Evolutionary conservation across 2,329 filamentous ascomycete species (phyloP).

Genomic region (Fusarium sulawesiense): DNA sequence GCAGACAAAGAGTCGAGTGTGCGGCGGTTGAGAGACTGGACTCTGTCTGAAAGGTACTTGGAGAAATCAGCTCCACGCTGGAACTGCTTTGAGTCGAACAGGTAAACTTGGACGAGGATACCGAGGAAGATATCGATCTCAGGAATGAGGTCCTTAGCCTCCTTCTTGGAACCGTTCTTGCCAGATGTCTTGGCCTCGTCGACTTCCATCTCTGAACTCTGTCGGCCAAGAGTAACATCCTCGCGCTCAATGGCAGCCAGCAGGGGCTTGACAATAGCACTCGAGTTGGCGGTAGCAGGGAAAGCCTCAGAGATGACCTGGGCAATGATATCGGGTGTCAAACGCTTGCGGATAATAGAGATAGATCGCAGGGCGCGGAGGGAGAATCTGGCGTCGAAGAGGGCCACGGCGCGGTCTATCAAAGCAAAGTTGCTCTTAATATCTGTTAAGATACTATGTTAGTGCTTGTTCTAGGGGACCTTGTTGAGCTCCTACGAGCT

Average conservation of each 20-base stretch:
- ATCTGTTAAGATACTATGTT: constrained; percentile 65
- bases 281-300: constrained; percentile 69
- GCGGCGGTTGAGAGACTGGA: constrained; percentile 90
- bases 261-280: constrained; percentile 74
- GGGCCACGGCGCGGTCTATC: constrained; percentile 88
- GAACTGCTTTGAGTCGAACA: constrained; percentile 86
- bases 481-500: background rate
- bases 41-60: constrained; percentile 81
- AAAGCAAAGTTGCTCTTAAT: constrained; percentile 95
- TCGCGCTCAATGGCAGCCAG: constrained; percentile 76
- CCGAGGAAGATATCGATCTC: constrained; percentile 91
- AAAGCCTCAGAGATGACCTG: constrained; percentile 87
- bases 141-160: constrained; percentile 80
- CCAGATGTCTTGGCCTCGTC: constrained; percentile 67
- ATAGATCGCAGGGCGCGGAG: constrained; percentile 94
- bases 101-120: constrained; percentile 86
- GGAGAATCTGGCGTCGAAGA: constrained; percentile 96
- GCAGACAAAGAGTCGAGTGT: constrained; percentile 94
- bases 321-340: constrained; percentile 83
- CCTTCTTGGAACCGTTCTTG: constrained; percentile 71
- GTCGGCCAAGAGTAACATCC: constrained; percentile 70
- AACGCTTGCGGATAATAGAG: constrained; percentile 92
- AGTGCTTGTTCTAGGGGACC: constrained; percentile 28
- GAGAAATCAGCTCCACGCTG: constrained; percentile 88
- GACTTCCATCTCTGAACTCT: constrained; percentile 76